phyloP scores from a whole-genome alignment of 257 asterid species.

The Penstemon eatonii region DNA sequence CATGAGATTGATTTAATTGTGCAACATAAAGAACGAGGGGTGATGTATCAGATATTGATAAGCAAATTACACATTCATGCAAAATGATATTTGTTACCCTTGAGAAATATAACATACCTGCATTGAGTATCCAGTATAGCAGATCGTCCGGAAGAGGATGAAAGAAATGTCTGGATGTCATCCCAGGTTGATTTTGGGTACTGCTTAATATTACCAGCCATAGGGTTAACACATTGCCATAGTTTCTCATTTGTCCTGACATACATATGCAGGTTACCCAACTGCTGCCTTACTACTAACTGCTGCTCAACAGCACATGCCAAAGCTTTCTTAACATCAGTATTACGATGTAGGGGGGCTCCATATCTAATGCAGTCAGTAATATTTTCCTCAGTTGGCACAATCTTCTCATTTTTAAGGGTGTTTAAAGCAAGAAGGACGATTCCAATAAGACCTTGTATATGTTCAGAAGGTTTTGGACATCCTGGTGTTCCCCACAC shows the following conservation, averaged over 20 bases:
- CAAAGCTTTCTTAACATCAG: slow-evolving; percentile 87
- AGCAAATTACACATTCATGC: slow-evolving; percentile 1
- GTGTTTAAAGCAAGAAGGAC: slow-evolving; percentile 77
- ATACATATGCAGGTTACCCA: slow-evolving; percentile 61
- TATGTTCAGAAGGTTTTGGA: slow-evolving; percentile 67
- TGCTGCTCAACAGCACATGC: slow-evolving; percentile 77
- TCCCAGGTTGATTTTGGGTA: slow-evolving; percentile 70
- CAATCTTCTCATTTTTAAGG: slow-evolving; percentile 72
- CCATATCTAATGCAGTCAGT: slow-evolving; percentile 75
- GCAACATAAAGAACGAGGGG: neutral
- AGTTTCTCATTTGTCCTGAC: slow-evolving; percentile 75
- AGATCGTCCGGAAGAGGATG: slow-evolving; percentile 70
- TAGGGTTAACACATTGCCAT: slow-evolving; percentile 80
- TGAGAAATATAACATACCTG: slow-evolving; percentile 50
- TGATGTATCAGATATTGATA: neutral
- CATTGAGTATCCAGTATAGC: slow-evolving; percentile 67
- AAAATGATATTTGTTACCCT: neutral
- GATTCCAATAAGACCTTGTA: slow-evolving; percentile 79
- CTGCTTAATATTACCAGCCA: slow-evolving; percentile 52
- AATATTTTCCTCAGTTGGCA: slow-evolving; percentile 86
- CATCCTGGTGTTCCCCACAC: slow-evolving; percentile 72
- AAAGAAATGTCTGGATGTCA: slow-evolving; percentile 67
- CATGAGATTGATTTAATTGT: slow-evolving; percentile 4
- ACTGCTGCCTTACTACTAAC: slow-evolving; percentile 64
- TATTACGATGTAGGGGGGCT: slow-evolving; percentile 60